Evolutionary conservation across 306 rosid species (phyloP), one percentile per base, ranked within the genome.

Genomic region (Rubus idaeus): DNA sequence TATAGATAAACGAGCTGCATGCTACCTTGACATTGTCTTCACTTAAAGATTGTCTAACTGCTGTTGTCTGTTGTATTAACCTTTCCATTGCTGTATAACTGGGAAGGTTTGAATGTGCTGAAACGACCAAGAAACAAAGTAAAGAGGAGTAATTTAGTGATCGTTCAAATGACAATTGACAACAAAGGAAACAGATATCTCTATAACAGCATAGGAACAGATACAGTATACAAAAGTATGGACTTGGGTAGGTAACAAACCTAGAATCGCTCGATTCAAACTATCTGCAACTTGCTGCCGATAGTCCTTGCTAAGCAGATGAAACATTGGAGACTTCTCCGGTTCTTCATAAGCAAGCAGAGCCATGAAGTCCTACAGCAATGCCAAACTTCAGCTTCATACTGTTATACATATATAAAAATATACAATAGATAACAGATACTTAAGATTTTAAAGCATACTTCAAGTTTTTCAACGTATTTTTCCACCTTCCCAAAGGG

Each of bases 301-400:
- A 57, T 88, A 68, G n/a, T 89, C 97, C 73, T 79, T 61, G 86
- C 97, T 83, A 77, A 95, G 97, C 80, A 90, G 83, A 89, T 86
- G 88, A 89, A 95, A 89, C 97, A 88, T 82, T 44, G 99, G 99
- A 72, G 97, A 85, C 68, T 88, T 91, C 70, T 95, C 97, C n/a
- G 92, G 97, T 53, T 95, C 99, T 76, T 90, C 86, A 64, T 89
- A 95, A 45, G 99, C 97, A 79, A 95, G 93, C 84, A 95, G 89
- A 62, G 97, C 91, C 86, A 92, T 87, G 68, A 88, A 87, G 79
- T 92, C 96, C 97, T 95, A 84, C 75, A 82, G 47, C 30, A 77
- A 53, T 39, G 57, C 57, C 76, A 81, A 47, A 12, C 5, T 3
- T 44, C 21, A 51, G 69, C 68, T 75, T 56, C 57, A 72, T 57